phyloP scores from a whole-genome alignment of 108 stramenopile species.

The Nannochloropsis gaditana region DNA sequence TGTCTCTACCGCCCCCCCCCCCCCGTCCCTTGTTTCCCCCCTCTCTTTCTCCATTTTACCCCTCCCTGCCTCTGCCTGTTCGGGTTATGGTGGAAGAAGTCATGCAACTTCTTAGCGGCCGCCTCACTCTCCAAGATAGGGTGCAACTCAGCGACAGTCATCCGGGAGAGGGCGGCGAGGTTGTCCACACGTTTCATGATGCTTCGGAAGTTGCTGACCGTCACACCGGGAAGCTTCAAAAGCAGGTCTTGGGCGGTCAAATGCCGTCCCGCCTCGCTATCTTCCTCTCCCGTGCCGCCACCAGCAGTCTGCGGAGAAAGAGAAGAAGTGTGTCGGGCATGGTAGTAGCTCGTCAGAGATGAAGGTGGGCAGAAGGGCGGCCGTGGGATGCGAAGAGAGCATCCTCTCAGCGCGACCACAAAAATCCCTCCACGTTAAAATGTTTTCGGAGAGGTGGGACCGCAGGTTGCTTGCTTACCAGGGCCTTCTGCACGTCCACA shows the following conservation, averaged over 20 bases:
- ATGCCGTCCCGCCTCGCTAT: slow-evolving; percentile 44
- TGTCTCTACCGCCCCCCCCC: no score
- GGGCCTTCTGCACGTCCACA: slow-evolving; percentile 40
- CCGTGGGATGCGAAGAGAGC: neutral
- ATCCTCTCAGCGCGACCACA: no score
- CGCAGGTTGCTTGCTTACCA: slow-evolving; percentile 21
- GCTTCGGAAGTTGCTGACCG: slow-evolving; percentile 64
- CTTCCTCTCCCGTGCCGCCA: slow-evolving; percentile 20
- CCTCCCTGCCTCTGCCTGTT: neutral
- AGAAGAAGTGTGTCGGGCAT: neutral
- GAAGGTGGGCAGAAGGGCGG: neutral
- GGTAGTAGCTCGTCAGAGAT: neutral
- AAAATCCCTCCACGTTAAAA: no score
- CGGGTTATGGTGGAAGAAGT: slow-evolving; percentile 63
- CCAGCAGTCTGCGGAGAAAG: neutral
- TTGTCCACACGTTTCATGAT: slow-evolving; percentile 75
- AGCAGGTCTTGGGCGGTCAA: slow-evolving; percentile 78
- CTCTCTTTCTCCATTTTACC: neutral
- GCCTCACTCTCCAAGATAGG: slow-evolving; percentile 65
- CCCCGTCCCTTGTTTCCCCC: neutral
- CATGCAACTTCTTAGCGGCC: slow-evolving; percentile 74
- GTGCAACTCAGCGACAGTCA: slow-evolving; percentile 69
- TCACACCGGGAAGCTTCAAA: slow-evolving; percentile 79
- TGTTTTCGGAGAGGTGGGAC: no score
- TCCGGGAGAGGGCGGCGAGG: slow-evolving; percentile 66